Percentiles rank a stretch among this genome's conserved stretches.
phyloP scores from a whole-genome alignment of 768 basidiomycete genomes.

The Russula compacta region DNA sequence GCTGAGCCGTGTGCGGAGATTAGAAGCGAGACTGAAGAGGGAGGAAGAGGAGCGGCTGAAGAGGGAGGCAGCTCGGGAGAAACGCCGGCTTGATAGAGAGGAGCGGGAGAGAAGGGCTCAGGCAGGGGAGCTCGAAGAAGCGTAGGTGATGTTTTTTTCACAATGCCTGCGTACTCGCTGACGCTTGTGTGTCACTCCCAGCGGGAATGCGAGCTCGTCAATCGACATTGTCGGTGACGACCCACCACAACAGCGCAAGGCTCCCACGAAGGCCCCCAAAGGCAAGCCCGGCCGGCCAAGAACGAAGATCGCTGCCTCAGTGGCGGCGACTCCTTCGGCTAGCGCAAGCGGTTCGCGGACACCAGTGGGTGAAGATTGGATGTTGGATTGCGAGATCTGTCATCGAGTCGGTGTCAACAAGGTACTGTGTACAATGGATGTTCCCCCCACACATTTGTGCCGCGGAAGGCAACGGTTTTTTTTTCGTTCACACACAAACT shows the following conservation, averaged over 20 bases:
- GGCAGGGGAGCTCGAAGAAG: conserved; percentile 16
- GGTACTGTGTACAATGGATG: conserved; percentile 34
- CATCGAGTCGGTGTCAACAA: conserved; percentile 60
- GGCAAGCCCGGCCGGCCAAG: conserved; percentile 4
- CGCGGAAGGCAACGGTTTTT: background rate
- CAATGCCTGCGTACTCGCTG: background rate
- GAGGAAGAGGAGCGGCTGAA: conserved; percentile 33
- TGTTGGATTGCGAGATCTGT: conserved; percentile 85
- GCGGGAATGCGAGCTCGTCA: conserved; percentile 4
- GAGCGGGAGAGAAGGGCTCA: conserved; percentile 15
- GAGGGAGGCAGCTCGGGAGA: conserved; percentile 54
- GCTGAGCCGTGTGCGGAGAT: conserved; percentile 49
- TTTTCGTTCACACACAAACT: conserved; percentile 3
- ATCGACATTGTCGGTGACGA: conserved; percentile 11
- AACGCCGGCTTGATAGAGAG: conserved; percentile 32
- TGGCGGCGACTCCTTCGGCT: conserved; percentile 23
- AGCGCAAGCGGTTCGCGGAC: conserved; percentile 41
- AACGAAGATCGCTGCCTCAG: conserved; percentile 17
- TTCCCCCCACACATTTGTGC: background rate
- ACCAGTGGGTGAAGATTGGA: conserved; percentile 63
- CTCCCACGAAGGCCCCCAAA: background rate
- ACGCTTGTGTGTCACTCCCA: background rate
- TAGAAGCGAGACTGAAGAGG: conserved; percentile 31
- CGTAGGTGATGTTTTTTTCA: conserved; percentile 2
- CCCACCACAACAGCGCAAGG: background rate